phyloP scores from a whole-genome alignment of 2,329 filamentous ascomycete species.

The Chrysoporthe deuterocubensis region DNA sequence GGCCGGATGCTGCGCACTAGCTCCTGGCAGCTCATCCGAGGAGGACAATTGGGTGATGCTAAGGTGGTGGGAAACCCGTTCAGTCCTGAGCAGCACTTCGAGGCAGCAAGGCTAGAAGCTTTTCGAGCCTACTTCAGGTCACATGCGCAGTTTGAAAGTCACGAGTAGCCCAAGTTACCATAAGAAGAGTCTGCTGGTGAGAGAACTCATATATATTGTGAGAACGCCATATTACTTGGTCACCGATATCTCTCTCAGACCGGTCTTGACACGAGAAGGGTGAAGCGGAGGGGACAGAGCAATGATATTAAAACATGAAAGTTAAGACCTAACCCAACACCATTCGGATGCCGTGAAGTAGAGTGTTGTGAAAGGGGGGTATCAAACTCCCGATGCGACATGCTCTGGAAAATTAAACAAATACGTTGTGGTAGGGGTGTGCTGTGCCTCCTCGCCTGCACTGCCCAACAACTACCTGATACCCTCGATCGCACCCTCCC shows the following conservation, averaged over 20 bases:
- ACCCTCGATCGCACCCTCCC: not conserved
- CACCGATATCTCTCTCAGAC: not conserved
- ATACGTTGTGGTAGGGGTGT: constrained; percentile 10
- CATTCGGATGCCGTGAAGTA: not conserved
- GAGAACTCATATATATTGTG: not conserved
- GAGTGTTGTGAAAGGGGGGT: constrained; percentile 11
- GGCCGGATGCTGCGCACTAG: constrained; percentile 46
- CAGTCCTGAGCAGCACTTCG: too few species aligned
- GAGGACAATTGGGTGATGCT: constrained; percentile 12
- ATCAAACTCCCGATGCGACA: constrained; percentile 17
- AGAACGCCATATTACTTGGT: not conserved
- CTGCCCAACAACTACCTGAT: constrained; percentile 12
- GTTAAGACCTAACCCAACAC: not conserved
- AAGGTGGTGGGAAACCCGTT: not conserved
- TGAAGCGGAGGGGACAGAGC: not conserved
- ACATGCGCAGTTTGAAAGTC: too few species aligned
- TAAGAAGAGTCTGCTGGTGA: not conserved
- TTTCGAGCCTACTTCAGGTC: too few species aligned
- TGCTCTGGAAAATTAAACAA: constrained; percentile 22
- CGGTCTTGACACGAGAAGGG: not conserved
- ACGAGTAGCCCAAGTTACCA: not conserved
- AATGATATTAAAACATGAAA: constrained; percentile 1
- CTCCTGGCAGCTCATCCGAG: constrained; percentile 32
- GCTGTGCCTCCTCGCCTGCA: constrained; percentile 5
- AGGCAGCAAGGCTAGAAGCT: too few species aligned